Evolutionary conservation across 257 asterid species (phyloP), one percentile per base, ranked within the genome.

Genomic region (Ocimum tenuiflorum): DNA sequence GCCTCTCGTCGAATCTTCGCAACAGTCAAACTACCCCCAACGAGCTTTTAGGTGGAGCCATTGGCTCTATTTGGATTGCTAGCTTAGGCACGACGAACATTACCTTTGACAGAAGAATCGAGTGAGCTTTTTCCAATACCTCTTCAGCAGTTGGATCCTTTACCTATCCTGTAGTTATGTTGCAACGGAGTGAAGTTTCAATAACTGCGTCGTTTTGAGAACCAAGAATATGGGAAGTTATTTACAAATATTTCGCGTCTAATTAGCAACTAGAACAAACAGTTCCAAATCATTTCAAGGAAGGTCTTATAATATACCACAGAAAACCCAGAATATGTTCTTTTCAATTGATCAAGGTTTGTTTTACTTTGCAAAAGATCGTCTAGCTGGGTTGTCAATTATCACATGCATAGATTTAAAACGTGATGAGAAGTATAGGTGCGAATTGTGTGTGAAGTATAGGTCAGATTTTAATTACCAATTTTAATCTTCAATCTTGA

Each of bases 61-160:
- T 22, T 33, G 3, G 39, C 20, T 27, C 11, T 7, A 33, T 8
- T 22, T 43, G 39, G 35, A 33, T 63, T 62, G 46, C 47, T 62
- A 63, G 69, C 22, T 38, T 33, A 46, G 64, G 43, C 15, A 41
- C 47, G 50, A 3, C 31, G 0, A 69, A 13, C 42, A 68, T 35
- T 13, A 63, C 49, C 59, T 5, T 76, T 76, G 80, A 76, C 80
- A 71, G 77, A 71, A 61, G 56, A 52, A 45, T 20, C 11, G 74
- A 76, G 74, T 71, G 80, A 76, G 77, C 80, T 54, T 60, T 60
- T 60, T 19, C 17, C 54, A 13, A 29, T 75, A 17, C 46, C 31
- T 56, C 65, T 42, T 49, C 29, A 19, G n/a, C 36, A 27, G 23
- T 70, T 45, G 8, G 57, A 47, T 14, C 22, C 65, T 29, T n/a